Evolutionary conservation across 2,329 filamentous ascomycete species (phyloP).

Genomic region (Ascochyta fabae): DNA sequence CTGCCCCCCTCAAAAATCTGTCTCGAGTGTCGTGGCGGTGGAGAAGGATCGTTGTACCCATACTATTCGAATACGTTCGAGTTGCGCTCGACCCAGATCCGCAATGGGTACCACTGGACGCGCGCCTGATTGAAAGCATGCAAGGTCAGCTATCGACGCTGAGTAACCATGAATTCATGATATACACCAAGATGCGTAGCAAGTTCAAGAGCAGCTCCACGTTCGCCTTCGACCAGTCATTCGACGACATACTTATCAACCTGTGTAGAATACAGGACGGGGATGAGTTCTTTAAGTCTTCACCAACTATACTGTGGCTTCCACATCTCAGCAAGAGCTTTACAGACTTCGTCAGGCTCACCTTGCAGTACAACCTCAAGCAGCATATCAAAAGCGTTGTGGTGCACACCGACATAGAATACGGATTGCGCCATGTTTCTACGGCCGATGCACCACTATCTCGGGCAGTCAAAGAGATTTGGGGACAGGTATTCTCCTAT

Average conservation of each 20-base stretch:
- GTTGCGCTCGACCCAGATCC: slow-evolving; percentile 36
- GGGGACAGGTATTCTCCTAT: slow-evolving; percentile 35
- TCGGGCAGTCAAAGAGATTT: slow-evolving; percentile 58
- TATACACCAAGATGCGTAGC: slow-evolving; percentile 42
- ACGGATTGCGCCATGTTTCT: slow-evolving; percentile 40
- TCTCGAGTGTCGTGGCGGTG: slow-evolving; percentile 43
- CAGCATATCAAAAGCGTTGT: slow-evolving; percentile 57
- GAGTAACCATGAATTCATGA: slow-evolving; percentile 42
- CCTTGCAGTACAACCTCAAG: slow-evolving; percentile 31
- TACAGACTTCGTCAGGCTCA: slow-evolving; percentile 26
- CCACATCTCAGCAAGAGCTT: slow-evolving; percentile 40
- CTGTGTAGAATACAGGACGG: slow-evolving; percentile 40
- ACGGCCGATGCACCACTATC: slow-evolving; percentile 45
- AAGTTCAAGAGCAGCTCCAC: slow-evolving; percentile 42
- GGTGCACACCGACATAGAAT: slow-evolving; percentile 51
- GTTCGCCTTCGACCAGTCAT: slow-evolving; percentile 37
- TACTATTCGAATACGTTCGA: slow-evolving; percentile 41
- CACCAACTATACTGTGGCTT: slow-evolving; percentile 37
- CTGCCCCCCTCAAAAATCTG: slow-evolving; percentile 37
- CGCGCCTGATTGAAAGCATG: slow-evolving; percentile 43
- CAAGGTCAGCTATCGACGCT: slow-evolving; percentile 38
- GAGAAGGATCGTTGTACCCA: slow-evolving; percentile 40
- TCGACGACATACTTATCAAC: slow-evolving; percentile 44
- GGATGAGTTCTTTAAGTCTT: slow-evolving; percentile 37
- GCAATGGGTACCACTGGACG: slow-evolving; percentile 46